Evolutionary conservation across 2,329 filamentous ascomycete genomes (phyloP).

Genomic region (Apiospora arundinis): DNA sequence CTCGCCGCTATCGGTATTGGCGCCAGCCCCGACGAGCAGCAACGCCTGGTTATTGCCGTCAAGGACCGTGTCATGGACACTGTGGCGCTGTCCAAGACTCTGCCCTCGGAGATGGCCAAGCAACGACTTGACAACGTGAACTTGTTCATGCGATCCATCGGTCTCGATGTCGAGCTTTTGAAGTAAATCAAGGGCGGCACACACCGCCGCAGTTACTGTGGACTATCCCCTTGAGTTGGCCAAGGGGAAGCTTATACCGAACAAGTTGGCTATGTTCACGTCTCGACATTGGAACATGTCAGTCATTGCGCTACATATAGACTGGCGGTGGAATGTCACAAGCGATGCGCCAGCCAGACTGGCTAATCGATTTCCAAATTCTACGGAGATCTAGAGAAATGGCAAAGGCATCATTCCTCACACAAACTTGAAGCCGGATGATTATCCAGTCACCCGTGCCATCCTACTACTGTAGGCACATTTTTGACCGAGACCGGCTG

Average conservation of each 20-base stretch:
- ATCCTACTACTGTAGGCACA: not conserved
- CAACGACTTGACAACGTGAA: slow-evolving; percentile 92
- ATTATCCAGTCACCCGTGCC: not conserved
- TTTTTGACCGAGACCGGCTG: not conserved
- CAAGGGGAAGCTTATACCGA: not conserved
- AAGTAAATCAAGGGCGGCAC: slow-evolving; percentile 35
- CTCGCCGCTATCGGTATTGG: slow-evolving; percentile 93
- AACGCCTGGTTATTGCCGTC: slow-evolving; percentile 90
- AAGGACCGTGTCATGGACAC: slow-evolving; percentile 99
- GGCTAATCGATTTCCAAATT: too few species aligned
- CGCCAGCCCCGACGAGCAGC: slow-evolving; percentile 92
- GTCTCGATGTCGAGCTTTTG: slow-evolving; percentile 88
- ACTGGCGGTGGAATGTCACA: not conserved
- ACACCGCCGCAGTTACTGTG: not conserved
- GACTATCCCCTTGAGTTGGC: not conserved
- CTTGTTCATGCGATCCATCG: slow-evolving; percentile 97
- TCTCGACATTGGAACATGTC: not conserved
- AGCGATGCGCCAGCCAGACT: not conserved
- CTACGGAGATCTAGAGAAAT: not conserved
- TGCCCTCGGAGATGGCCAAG: slow-evolving; percentile 84
- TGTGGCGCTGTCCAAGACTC: slow-evolving; percentile 83
- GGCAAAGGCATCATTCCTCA: not conserved
- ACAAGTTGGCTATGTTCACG: not conserved
- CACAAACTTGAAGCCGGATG: not conserved
- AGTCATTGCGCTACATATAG: not conserved